phyloP scores from a whole-genome alignment of 768 basidiomycete genomes.

The Trametes sanguinea region DNA sequence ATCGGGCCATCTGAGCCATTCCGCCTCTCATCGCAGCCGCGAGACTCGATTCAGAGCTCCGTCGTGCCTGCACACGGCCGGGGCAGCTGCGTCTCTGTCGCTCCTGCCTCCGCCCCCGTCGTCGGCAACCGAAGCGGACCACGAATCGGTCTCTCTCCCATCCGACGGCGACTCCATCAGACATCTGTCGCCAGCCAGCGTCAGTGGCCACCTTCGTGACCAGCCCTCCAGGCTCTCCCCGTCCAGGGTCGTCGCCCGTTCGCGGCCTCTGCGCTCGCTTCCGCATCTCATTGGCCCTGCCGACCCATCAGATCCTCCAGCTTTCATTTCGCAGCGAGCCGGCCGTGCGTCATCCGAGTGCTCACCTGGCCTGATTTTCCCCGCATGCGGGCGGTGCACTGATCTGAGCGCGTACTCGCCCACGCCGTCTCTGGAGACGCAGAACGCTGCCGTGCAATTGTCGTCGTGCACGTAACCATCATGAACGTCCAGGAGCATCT shows the following conservation, averaged over 20 bases:
- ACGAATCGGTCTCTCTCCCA: neutral
- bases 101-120: neutral
- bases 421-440: constrained; percentile 1
- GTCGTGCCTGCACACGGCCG: neutral
- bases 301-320: neutral
- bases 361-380: constrained; percentile 1
- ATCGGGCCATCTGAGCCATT: constrained; percentile 4
- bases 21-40: neutral
- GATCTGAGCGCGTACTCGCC: neutral
- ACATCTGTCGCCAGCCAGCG: constrained; percentile 12
- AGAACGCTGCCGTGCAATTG: neutral
- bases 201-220: neutral
- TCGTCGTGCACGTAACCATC: neutral
- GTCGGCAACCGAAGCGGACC: neutral
- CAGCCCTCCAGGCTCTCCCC: neutral
- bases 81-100: neutral
- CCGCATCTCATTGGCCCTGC: neutral
- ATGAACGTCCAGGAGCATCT: no score
- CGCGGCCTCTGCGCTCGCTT: neutral
- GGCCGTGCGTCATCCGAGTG: constrained; percentile 10
- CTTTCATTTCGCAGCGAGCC: neutral
- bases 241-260: neutral
- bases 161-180: constrained; percentile 9
- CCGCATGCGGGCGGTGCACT: constrained; percentile 10
- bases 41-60: neutral